Conservation (phyloP, 176 grass and related monocot genomes). For the Ensete ventricosum region DNA sequence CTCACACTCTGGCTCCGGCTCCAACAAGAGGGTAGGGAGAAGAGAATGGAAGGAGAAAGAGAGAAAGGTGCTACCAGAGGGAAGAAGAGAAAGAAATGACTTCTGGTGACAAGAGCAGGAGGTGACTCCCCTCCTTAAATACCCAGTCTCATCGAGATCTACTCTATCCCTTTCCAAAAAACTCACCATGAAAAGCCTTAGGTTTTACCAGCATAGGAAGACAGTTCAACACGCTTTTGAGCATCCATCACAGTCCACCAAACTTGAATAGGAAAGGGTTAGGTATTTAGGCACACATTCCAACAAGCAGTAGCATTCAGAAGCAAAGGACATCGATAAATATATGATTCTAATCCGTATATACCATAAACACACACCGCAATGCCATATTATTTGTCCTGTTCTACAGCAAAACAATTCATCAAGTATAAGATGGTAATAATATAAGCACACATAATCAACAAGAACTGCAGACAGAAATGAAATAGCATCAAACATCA, state of each 20-base stretch:
- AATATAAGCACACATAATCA: too few species aligned
- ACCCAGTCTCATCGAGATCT: not conserved
- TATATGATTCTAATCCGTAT: too few species aligned
- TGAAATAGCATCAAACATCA: too few species aligned
- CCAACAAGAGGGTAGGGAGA: not conserved
- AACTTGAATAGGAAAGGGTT: not conserved
- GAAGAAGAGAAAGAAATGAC: not conserved
- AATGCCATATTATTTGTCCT: too few species aligned
- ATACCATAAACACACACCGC: too few species aligned
- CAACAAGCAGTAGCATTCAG: not conserved
- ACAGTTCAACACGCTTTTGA: conserved; percentile 3
- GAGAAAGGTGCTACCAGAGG: not conserved
- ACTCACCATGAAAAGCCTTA: not conserved
- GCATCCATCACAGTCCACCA: not conserved
- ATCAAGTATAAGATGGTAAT: too few species aligned
- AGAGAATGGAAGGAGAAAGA: not conserved
- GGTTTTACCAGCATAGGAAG: not conserved
- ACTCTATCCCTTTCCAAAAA: not conserved
- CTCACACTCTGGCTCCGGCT: not conserved
- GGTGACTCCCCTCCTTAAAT: conserved; percentile 3
- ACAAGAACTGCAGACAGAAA: too few species aligned
- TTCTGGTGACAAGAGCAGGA: not conserved
- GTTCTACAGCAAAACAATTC: too few species aligned
- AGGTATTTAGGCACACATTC: not conserved
- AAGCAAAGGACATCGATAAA: not conserved